phyloP scores from a whole-genome alignment of 2,329 filamentous ascomycete genomes.

The Fusarium heterosporum region DNA sequence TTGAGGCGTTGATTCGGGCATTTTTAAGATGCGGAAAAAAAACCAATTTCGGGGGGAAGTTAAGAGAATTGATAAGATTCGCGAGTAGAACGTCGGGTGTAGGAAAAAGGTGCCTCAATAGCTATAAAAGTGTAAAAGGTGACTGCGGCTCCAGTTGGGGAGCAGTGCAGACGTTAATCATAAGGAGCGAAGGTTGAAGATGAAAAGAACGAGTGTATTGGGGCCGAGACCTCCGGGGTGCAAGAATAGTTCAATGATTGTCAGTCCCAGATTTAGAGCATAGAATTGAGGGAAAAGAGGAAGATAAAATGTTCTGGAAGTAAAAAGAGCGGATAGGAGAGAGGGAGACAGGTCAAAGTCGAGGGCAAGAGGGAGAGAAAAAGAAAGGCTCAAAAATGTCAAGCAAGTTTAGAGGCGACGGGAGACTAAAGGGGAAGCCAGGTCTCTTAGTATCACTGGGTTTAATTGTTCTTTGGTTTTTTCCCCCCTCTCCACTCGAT shows the following conservation, averaged over 20 bases:
- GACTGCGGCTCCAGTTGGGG: slow-evolving; percentile 46
- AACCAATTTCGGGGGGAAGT: slow-evolving; percentile 20
- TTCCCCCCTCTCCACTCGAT: slow-evolving; percentile 39
- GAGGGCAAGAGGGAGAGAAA: slow-evolving; percentile 20
- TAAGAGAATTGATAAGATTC: slow-evolving; percentile 8
- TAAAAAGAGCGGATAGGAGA: slow-evolving; percentile 24
- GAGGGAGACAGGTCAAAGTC: slow-evolving; percentile 6
- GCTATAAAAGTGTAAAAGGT: slow-evolving; percentile 34
- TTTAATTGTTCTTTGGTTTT: slow-evolving; percentile 48
- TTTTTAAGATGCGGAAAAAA: slow-evolving; percentile 37
- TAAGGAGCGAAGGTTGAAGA: slow-evolving; percentile 45
- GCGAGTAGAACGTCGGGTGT: slow-evolving; percentile 24
- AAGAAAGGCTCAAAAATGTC: slow-evolving; percentile 26
- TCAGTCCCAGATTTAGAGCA: slow-evolving; percentile 17
- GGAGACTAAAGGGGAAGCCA: slow-evolving; percentile 42
- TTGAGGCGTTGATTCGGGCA: slow-evolving; percentile 51
- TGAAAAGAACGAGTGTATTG: slow-evolving; percentile 47
- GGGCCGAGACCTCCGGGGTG: slow-evolving; percentile 44
- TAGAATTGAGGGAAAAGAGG: slow-evolving; percentile 13
- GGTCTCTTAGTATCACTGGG: slow-evolving; percentile 39
- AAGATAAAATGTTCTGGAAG: slow-evolving; percentile 5
- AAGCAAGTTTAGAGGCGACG: slow-evolving; percentile 29
- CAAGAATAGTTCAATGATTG: slow-evolving; percentile 13
- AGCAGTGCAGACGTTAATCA: slow-evolving; percentile 47
- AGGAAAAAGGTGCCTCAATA: slow-evolving; percentile 22